Base-by-base conservation (phyloP, 2,329 filamentous ascomycete genomes). In the Pseudogymnoascus sp. region DNA sequence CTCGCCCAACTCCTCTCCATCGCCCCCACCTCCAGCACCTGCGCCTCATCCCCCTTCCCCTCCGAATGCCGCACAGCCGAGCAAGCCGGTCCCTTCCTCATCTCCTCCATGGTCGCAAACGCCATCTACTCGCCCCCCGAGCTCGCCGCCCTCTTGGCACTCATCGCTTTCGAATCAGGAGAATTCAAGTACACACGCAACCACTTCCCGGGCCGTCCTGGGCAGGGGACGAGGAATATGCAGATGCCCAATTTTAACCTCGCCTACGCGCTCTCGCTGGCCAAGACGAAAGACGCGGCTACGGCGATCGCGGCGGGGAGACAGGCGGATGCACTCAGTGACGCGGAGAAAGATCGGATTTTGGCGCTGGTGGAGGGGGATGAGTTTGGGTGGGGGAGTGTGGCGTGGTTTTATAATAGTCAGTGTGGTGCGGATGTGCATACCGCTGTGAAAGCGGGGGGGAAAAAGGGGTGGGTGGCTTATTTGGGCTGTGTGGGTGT, bases 161-260 rank as follows among this genome's bases (percentile, higher is more conserved):
- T 86, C 69, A 85, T 87, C 74, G 78, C 84, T 0, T 84, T 81
- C 70, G 87, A 90, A 69, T 79, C 78, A 12, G 82, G 68, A 2
- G 77, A 82, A 64, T 88, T 88, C 77, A 80, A 83, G 67, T 88
- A 82, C 77, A 84, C 82, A 69, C 78, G 74, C 65, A 85, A 87
- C 70, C 80, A 85, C 70, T 84, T 73, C 71, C 82, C 81, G 0
- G 77, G 76, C 12, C 69, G 73, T 0, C 78, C 83, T 0, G 86
- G 86, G 0, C 84, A 88, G 68, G 85, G 85, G 0, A 87, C 86
- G 0, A 76, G 84, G 3, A 86, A 85, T 71, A 88, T 89, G 86
- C 82, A 87, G 73, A 80, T 77, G 61, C 76, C 82, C 0, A 69
- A 73, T 0, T 86, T 76, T 73, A 84, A 87, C 68, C 66, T 77